These are phyloP conservation scores for Clavaria fumosa DNA, from an alignment of 768 basidiomycete genomes.

Conservation along the genomic window DNA sequence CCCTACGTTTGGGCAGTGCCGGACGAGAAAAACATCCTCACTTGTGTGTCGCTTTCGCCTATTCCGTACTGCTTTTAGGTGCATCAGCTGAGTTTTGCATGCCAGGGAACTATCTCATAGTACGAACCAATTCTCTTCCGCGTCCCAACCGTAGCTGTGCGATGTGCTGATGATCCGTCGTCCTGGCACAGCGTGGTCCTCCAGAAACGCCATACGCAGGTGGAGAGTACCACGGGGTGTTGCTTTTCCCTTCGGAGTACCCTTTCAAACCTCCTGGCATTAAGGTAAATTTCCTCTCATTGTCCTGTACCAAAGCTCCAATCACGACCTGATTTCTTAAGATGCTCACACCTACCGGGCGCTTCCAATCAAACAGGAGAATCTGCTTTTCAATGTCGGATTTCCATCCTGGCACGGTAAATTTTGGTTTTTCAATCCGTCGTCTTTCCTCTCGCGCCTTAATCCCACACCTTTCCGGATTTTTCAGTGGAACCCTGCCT, in stretches of 20 bases:
- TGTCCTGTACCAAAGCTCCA: neutral
- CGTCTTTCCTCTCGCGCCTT: slow-evolving; percentile 1
- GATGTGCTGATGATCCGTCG: neutral
- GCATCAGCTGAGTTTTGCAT: slow-evolving; percentile 1
- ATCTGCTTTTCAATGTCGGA: slow-evolving; percentile 99
- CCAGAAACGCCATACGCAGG: slow-evolving; percentile 83
- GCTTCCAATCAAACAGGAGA: slow-evolving; percentile 85
- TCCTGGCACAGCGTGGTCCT: slow-evolving; percentile 59
- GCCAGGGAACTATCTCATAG: slow-evolving; percentile 90
- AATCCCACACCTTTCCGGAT: neutral
- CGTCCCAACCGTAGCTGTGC: neutral
- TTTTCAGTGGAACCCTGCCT: slow-evolving; percentile 84
- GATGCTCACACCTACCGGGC: slow-evolving; percentile 87
- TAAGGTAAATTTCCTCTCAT: slow-evolving; percentile 42
- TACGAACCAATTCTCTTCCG: too few relatives aligned
- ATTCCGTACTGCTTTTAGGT: slow-evolving; percentile 2
- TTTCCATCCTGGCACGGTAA: slow-evolving; percentile 77
- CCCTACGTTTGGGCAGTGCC: slow-evolving; percentile 94
- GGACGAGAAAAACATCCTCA: slow-evolving; percentile 95
- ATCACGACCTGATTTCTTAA: slow-evolving; percentile 16
- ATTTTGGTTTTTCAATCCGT: slow-evolving; percentile 18
- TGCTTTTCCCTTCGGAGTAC: slow-evolving; percentile 88
- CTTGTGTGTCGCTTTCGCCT: slow-evolving; percentile 45
- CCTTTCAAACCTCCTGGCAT: slow-evolving; percentile 96
- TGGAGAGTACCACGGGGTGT: slow-evolving; percentile 89